A percentile compares a stretch with the other conserved stretches of the same genome.
These are phyloP conservation scores for Xylaria bambusicola DNA, from an alignment of 495 filamentous ascomycete species.

Conservation along the genomic window DNA sequence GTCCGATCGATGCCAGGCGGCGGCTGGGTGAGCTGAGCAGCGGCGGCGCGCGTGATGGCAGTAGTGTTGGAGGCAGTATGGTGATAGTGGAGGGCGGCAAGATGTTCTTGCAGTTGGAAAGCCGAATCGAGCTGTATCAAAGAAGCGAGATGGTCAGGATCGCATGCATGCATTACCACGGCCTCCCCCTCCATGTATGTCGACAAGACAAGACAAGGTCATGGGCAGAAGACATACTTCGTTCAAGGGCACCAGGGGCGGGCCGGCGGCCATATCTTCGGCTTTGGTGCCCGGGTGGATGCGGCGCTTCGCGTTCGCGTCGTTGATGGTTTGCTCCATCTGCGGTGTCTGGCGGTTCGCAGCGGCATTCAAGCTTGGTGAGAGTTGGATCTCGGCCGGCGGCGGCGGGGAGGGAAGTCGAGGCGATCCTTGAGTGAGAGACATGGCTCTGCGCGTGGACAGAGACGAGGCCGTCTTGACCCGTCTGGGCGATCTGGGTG, in stretches of 20 bases:
- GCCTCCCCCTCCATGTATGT: background rate
- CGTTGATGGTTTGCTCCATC: slow-evolving; percentile 57
- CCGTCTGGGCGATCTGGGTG: background rate
- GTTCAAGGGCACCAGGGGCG: slow-evolving; percentile 78
- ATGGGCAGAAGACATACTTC: slow-evolving; percentile 58
- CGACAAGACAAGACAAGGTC: slow-evolving; percentile 5
- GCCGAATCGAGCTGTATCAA: slow-evolving; percentile 79
- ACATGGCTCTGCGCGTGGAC: slow-evolving; percentile 40
- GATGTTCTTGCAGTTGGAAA: slow-evolving; percentile 97
- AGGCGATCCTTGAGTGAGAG: slow-evolving; percentile 74
- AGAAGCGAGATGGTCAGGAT: slow-evolving; percentile 1
- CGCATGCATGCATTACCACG: background rate
- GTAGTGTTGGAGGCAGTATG: slow-evolving; percentile 66
- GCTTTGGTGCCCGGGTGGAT: slow-evolving; percentile 92
- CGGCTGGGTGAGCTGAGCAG: slow-evolving; percentile 70
- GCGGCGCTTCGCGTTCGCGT: slow-evolving; percentile 66
- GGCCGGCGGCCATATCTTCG: slow-evolving; percentile 86
- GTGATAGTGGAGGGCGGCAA: slow-evolving; percentile 83
- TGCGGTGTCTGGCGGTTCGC: slow-evolving; percentile 55
- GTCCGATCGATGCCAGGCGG: slow-evolving; percentile 78
- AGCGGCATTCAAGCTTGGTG: slow-evolving; percentile 64
- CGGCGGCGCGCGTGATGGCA: slow-evolving; percentile 73
- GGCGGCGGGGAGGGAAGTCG: slow-evolving; percentile 87
- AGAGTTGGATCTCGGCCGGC: slow-evolving; percentile 88
- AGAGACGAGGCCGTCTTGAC: background rate